These are phyloP conservation scores for Colletotrichum musae DNA, from an alignment of 2,329 filamentous ascomycete species.

Conservation along the genomic window DNA sequence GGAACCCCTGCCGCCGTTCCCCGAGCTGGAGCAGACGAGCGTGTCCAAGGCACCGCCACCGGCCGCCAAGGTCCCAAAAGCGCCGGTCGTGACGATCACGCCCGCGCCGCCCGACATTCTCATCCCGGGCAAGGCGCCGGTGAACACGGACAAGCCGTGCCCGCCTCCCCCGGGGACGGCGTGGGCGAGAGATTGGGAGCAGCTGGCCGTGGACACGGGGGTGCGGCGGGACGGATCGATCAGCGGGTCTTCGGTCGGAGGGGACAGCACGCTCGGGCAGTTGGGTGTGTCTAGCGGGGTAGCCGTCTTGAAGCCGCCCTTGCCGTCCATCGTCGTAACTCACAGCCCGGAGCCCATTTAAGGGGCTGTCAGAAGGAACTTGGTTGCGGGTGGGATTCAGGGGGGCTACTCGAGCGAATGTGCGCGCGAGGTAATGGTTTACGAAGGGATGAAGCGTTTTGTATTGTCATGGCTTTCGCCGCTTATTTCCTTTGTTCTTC, in stretches of 20 bases:
- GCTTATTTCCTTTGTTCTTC: not conserved
- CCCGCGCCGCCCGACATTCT: conserved; percentile 35
- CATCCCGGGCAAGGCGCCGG: conserved; percentile 29
- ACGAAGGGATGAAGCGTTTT: conserved; percentile 1
- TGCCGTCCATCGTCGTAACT: conserved; percentile 40
- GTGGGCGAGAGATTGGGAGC: conserved; percentile 42
- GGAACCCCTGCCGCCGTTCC: conserved; percentile 34
- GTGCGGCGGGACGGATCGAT: conserved; percentile 37
- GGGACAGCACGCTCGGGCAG: conserved; percentile 18
- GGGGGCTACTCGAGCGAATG: not conserved
- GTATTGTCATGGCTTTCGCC: not conserved
- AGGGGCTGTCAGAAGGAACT: not conserved
- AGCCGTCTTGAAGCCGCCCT: conserved; percentile 21
- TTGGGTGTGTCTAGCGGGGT: not conserved
- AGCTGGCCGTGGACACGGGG: conserved; percentile 39
- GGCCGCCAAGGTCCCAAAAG: no score
- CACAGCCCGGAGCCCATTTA: conserved; percentile 28
- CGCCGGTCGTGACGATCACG: conserved; percentile 26
- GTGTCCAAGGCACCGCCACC: not conserved
- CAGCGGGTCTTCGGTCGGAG: conserved; percentile 31
- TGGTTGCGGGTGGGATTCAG: not conserved
- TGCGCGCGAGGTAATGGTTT: conserved; percentile 4
- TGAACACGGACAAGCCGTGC: conserved; percentile 30
- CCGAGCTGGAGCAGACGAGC: conserved; percentile 30
- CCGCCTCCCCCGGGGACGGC: conserved; percentile 41